Conservation (phyloP, 129 eudicot genomes). For the Deinandra increscens region DNA sequence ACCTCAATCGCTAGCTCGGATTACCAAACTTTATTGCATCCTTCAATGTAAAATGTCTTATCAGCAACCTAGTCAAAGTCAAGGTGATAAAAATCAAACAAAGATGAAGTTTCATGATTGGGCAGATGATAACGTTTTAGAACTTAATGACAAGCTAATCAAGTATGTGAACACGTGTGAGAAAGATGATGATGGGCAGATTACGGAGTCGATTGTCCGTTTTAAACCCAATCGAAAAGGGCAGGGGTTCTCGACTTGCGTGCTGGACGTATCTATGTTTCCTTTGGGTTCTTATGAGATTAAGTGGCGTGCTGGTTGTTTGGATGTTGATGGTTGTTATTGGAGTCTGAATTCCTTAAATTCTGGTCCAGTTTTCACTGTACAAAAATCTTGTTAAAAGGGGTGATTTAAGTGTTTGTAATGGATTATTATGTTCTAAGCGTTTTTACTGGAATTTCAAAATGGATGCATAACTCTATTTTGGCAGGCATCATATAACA, state of each 20-base stretch:
- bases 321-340: slow-evolving; percentile 58
- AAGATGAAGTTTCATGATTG: slow-evolving; percentile 28
- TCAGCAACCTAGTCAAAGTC: slow-evolving; percentile 17
- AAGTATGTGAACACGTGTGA: slow-evolving; percentile 41
- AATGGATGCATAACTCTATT: no score
- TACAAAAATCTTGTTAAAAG: slow-evolving; percentile 19
- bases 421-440: no score
- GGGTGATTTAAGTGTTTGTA: slow-evolving; percentile 6
- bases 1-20: slow-evolving; percentile 32
- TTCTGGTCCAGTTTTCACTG: slow-evolving; percentile 50
- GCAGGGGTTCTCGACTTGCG: slow-evolving; percentile 79
- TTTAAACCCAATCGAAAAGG: slow-evolving; percentile 52
- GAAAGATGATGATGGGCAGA: slow-evolving; percentile 9
- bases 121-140: slow-evolving; percentile 44
- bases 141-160: slow-evolving; percentile 52
- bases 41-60: slow-evolving; percentile 46
- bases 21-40: slow-evolving; percentile 60
- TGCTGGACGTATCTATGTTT: slow-evolving; percentile 65
- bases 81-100: slow-evolving; percentile 28
- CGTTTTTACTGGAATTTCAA: no score
- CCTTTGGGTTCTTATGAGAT: slow-evolving; percentile 71
- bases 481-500: no score
- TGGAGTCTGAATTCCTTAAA: slow-evolving; percentile 63
- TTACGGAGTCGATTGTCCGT: slow-evolving; percentile 41
- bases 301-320: slow-evolving; percentile 67